Base-by-base conservation (phyloP, 164 flowering plant genomes). In the Tetracentron sinense region DNA sequence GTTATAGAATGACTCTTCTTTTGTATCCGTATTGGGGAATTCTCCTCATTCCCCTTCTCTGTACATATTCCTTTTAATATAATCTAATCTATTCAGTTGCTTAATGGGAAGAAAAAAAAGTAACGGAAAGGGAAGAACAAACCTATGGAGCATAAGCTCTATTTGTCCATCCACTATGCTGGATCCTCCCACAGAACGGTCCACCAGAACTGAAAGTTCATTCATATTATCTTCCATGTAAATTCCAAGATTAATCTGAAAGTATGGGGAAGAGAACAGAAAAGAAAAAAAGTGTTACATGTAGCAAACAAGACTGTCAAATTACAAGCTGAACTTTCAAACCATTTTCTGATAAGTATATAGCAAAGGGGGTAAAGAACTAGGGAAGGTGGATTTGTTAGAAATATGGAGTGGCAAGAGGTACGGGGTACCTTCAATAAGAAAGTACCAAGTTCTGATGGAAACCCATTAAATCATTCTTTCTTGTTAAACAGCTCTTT, bases 121-220 rank as follows among this genome's bases (percentile, higher is more conserved):
- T 29, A 56, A 11, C 19, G 8, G 20, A 33, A 60, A 35, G 6
- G 44, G 48, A 20, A 62, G 20, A 66, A 60, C 58, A 63, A 33
- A 89, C 99, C 99, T 84, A 64, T 94, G 99, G 60, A 89, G 90
- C 97, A 94, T 89, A 64, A 94, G 72, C 78, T 94, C 99, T 65
- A 91, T 61, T 72, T 91, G 90, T 52, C 99, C 97, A 81, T 91
- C 96, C 64, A 65, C 65, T 68, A 87, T 22, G 77, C 99, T 91
- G 62, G 96, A 77, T 67, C 97, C 99, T 59, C 99, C 97, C 62
- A 89, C 65, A 51, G 99, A 72, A 10, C 99, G 87, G 71, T 94
- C 99, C 27, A 94, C 96, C 84, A 94, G 69, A 50, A 91, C 83
- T 27, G 99, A 91, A 54, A 94, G 75, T 69, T 94, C 97, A 30